Evolutionary conservation across 139 green algal genomes (phyloP), one percentile per base, ranked within the genome.

Genomic region (Ostreobium quekettii): DNA sequence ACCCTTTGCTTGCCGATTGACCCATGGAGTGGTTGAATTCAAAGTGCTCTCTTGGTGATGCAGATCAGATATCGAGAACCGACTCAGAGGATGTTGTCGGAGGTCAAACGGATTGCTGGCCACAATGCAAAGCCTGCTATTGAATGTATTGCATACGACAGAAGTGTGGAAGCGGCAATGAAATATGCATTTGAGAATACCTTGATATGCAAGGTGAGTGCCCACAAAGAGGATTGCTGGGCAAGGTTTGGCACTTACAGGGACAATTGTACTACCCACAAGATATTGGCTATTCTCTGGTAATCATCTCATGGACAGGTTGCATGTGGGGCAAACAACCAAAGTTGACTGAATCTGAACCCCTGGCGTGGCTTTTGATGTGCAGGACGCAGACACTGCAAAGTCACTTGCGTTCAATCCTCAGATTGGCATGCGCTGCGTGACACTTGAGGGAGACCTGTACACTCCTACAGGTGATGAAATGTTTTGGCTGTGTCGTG

Each of bases 361-460:
- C 39, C 46, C 65, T 60, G 66, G 8, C 19, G 42, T 29, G 5
- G 22, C 2, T 63, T 77, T 48, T 29, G 36, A 33, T n/a, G 3
- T 47, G 46, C 78, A 95, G 85, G 93, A 98, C 60, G 60, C 75
- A 0, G 80, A 71, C 37, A 94, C 88, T 26, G 94, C 94, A 39
- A 90, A 95, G 78, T 86, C 85, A 63, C 86, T 99, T 35, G 90
- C 91, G 0, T 99, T 97, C 74, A 72, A 84, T 36, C 81, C 83
- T 4, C 85, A 97, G 59, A 87, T 98, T n/a, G 48, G 67, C 53
- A 74, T 70, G 3, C 82, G 89, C 15, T 97, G 91, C 80, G 86
- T 98, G 33, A 97, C 91, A 2, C 80, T 97, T 4, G 91, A 99
- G 66, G 94, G 94, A 3, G 93, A 99, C 62, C 81, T 96, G 74